Conservation (phyloP, 2,329 filamentous ascomycete genomes). For the Xylaria sp. region DNA sequence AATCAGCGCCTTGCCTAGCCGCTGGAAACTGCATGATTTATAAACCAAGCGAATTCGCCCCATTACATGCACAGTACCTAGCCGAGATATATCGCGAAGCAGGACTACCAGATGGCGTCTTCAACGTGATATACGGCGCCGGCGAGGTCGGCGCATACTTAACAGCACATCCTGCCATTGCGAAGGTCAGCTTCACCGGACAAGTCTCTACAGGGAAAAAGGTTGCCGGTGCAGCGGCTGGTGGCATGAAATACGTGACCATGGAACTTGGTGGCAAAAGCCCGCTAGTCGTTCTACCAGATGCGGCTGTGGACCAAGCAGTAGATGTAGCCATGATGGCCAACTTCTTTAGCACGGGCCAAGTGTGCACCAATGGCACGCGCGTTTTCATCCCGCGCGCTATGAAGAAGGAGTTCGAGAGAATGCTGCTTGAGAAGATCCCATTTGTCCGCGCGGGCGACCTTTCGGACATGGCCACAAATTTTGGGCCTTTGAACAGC, state of each 20-base stretch:
- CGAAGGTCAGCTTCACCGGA: constrained; percentile 91
- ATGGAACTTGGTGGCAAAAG: constrained; percentile 94
- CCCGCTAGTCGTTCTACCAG: constrained; percentile 81
- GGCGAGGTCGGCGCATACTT: constrained; percentile 82
- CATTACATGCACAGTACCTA: constrained; percentile 80
- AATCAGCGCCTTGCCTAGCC: constrained; percentile 85
- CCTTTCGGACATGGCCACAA: constrained; percentile 76
- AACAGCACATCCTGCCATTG: constrained; percentile 76
- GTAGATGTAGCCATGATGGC: constrained; percentile 92
- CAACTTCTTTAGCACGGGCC: constrained; percentile 91
- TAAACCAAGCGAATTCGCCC: constrained; percentile 89
- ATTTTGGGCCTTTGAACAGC: constrained; percentile 86
- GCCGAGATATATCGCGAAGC: constrained; percentile 82
- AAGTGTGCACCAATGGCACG: constrained; percentile 94
- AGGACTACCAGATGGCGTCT: constrained; percentile 82
- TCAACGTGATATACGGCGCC: constrained; percentile 86
- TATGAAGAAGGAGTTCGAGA: constrained; percentile 76
- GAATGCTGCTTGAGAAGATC: constrained; percentile 76
- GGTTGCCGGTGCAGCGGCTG: constrained; percentile 79
- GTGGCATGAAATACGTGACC: constrained; percentile 88
- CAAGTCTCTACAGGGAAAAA: constrained; percentile 86
- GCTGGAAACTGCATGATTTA: constrained; percentile 93
- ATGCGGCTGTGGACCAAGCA: constrained; percentile 81
- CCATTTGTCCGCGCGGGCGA: constrained; percentile 76
- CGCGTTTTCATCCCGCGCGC: constrained; percentile 80